Percentiles rank a stretch among this genome's conserved stretches.
phyloP scores from a whole-genome alignment of 192 early-diverging fungal species.

The Dimargaris xerosporica region DNA sequence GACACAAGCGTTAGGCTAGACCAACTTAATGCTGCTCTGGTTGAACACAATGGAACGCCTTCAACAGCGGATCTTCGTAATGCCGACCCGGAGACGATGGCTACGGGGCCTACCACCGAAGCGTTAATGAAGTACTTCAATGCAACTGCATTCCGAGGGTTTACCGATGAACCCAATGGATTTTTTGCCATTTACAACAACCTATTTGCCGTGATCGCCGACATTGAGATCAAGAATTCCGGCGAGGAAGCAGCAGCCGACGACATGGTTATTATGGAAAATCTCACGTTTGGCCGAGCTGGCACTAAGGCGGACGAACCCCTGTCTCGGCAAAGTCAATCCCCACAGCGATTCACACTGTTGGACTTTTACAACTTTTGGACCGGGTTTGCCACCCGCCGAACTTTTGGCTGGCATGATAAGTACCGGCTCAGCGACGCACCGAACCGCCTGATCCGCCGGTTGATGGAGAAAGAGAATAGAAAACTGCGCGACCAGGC shows the following conservation, averaged over 20 bases:
- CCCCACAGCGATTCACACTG: conserved; percentile 22
- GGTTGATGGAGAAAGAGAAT: conserved; percentile 89
- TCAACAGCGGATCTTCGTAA: conserved; percentile 15
- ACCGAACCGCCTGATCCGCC: conserved; percentile 60
- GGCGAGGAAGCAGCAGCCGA: conserved; percentile 14
- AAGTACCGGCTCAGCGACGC: conserved; percentile 65
- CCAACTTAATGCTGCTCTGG: background rate
- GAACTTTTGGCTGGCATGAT: conserved; percentile 91
- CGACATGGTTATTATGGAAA: conserved; percentile 17
- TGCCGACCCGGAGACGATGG: conserved; percentile 23
- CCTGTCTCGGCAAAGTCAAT: conserved; percentile 6
- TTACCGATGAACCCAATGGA: conserved; percentile 18
- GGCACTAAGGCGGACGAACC: conserved; percentile 48
- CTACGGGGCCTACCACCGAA: conserved; percentile 22
- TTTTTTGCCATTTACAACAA: conserved; percentile 71
- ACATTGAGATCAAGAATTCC: conserved; percentile 49
- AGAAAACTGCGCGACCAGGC: conserved; percentile 61
- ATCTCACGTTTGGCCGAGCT: conserved; percentile 52
- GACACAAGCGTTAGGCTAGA: background rate
- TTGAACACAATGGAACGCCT: conserved; percentile 21
- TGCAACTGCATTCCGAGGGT: conserved; percentile 38
- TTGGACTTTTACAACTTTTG: conserved; percentile 70
- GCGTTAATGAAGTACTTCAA: conserved; percentile 70
- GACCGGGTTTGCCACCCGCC: conserved; percentile 61
- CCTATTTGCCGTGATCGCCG: conserved; percentile 59